Percentiles rank a stretch among this genome's conserved stretches.
Evolutionary conservation across 2,329 filamentous ascomycete genomes (phyloP).

Genomic region (Calonectria henricotiae): DNA sequence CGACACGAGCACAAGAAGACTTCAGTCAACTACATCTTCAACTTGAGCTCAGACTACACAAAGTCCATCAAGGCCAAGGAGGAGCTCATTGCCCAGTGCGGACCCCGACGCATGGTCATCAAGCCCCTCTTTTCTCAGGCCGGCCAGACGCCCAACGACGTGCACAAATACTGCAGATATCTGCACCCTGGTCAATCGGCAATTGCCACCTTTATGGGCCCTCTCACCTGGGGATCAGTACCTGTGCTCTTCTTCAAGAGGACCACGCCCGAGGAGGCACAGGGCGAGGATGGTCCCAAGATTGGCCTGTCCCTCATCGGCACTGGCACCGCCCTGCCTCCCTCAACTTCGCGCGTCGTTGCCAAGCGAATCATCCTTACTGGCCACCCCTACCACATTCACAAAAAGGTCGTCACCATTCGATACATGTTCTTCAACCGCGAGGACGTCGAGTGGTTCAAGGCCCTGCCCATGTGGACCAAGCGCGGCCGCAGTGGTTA

Average conservation of each 20-base stretch:
- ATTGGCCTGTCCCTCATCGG: conserved; percentile 81
- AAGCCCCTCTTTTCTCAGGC: conserved; percentile 91
- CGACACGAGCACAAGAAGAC: conserved; percentile 97
- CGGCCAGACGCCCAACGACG: conserved; percentile 95
- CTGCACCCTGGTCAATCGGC: conserved; percentile 92
- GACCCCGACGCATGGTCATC: conserved; percentile 87
- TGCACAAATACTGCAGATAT: conserved; percentile 96
- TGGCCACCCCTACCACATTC: conserved; percentile 98
- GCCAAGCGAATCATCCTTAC: conserved; percentile 96
- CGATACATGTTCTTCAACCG: conserved; percentile 99
- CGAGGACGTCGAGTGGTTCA: conserved; percentile 97
- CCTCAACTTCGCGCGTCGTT: conserved; percentile 83
- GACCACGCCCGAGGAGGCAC: conserved; percentile 62
- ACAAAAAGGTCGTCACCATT: conserved; percentile 97
- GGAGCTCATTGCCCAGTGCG: conserved; percentile 92
- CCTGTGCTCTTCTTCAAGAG: conserved; percentile 91
- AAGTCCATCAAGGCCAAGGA: conserved; percentile 91
- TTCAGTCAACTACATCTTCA: conserved; percentile 90
- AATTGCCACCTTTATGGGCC: conserved; percentile 91
- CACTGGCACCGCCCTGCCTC: conserved; percentile 89
- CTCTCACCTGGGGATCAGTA: conserved; percentile 93
- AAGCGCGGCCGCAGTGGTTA: conserved; percentile 89
- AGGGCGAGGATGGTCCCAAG: conserved; percentile 62
- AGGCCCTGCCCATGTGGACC: conserved; percentile 95
- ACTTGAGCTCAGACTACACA: conserved; percentile 83